These are phyloP conservation scores for Fraxinus dipetala DNA, from an alignment of 305 asterid species.

Conservation along the genomic window DNA sequence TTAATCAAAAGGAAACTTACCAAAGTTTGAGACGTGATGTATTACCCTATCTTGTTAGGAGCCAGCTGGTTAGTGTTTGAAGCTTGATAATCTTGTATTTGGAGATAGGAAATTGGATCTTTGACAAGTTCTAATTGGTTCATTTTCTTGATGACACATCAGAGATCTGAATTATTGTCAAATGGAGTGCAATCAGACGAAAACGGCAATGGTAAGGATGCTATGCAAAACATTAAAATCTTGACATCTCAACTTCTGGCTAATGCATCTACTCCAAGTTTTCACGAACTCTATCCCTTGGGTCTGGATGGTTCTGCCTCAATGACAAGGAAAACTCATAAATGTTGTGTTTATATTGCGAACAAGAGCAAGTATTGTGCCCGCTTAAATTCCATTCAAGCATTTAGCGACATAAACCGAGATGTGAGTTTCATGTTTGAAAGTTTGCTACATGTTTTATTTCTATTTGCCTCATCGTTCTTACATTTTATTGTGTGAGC, in stretches of 20 bases:
- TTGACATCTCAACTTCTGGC: slow-evolving; percentile 78
- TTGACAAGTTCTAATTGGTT: slow-evolving; percentile 21
- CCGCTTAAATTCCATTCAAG: slow-evolving; percentile 78
- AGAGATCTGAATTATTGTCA: slow-evolving; percentile 70
- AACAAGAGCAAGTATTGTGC: slow-evolving; percentile 89
- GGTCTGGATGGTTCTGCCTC: slow-evolving; percentile 62
- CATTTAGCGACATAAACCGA: slow-evolving; percentile 84
- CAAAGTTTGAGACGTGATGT: slow-evolving; percentile 85
- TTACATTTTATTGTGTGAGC: not conserved
- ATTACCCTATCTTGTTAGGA: slow-evolving; percentile 88
- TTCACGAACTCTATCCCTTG: slow-evolving; percentile 73
- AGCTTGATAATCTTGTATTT: slow-evolving; percentile 14
- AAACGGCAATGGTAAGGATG: slow-evolving; percentile 64
- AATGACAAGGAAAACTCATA: slow-evolving; percentile 57
- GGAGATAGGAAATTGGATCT: not conserved
- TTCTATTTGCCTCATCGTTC: not conserved
- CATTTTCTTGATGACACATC: slow-evolving; percentile 31
- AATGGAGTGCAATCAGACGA: slow-evolving; percentile 76
- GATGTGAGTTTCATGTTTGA: slow-evolving; percentile 57
- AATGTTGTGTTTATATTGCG: slow-evolving; percentile 91
- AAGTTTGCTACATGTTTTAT: slow-evolving; percentile 17
- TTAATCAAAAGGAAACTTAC: slow-evolving; percentile 66
- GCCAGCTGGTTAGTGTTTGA: slow-evolving; percentile 75
- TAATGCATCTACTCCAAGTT: slow-evolving; percentile 85
- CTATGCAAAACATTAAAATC: slow-evolving; percentile 52